Evolutionary conservation across 2,329 filamentous ascomycete species (phyloP).

Genomic region (Didymella arachidicola): DNA sequence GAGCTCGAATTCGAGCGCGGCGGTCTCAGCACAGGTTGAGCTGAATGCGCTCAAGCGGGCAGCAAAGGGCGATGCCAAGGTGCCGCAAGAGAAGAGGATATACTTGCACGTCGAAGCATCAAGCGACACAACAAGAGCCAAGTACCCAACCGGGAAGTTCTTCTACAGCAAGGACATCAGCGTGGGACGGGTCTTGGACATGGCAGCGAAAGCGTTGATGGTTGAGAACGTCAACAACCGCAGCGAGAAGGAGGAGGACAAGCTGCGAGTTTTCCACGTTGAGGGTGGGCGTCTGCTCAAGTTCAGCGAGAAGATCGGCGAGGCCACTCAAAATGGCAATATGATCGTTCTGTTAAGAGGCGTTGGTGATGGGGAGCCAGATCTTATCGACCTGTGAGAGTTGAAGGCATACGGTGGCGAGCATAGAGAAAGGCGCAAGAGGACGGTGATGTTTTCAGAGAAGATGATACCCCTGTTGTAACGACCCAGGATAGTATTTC

Average conservation of each 20-base stretch:
- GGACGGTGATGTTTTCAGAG: conserved; percentile 1
- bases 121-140: conserved; percentile 81
- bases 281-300: conserved; percentile 87
- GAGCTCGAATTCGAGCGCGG: conserved; percentile 37
- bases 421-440: neutral
- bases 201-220: conserved; percentile 77
- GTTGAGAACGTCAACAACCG: conserved; percentile 86
- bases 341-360: conserved; percentile 89
- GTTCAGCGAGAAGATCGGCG: conserved; percentile 85
- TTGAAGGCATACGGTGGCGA: neutral
- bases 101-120: conserved; percentile 92
- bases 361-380: conserved; percentile 77
- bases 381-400: conserved; percentile 66
- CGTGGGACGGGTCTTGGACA: conserved; percentile 82
- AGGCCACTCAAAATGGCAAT: conserved; percentile 78
- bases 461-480: conserved; percentile 26
- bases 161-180: conserved; percentile 75
- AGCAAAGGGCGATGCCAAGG: conserved; percentile 87
- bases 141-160: conserved; percentile 71
- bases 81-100: conserved; percentile 82
- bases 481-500: conserved; percentile 3
- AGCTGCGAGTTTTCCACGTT: conserved; percentile 88
- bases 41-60: conserved; percentile 82
- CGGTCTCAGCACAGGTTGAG: conserved; percentile 71
- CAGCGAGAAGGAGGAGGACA: conserved; percentile 76